Evolutionary conservation across 371 early-diverging fungal species (phyloP).

Genomic region (Dinochytrium kinnereticum): DNA sequence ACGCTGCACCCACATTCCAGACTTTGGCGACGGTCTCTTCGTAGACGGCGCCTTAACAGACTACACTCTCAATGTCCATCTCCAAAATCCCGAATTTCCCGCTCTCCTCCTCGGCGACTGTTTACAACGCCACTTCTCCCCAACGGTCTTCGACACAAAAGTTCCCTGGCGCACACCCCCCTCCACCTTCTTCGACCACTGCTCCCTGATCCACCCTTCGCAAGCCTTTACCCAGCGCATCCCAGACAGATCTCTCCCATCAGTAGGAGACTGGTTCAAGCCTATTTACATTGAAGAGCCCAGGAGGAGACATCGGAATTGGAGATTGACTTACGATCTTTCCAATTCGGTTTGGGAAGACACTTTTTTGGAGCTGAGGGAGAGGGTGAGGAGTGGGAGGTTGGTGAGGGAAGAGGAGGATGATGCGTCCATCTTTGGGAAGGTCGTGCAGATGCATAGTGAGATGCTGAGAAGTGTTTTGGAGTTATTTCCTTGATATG

Average conservation of each 20-base stretch:
- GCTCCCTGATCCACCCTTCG: conserved; percentile 27
- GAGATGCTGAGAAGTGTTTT: background rate
- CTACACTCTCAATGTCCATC: conserved; percentile 36
- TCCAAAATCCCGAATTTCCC: conserved; percentile 15
- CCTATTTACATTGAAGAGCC: conserved; percentile 35
- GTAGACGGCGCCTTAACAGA: conserved; percentile 43
- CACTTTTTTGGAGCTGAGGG: background rate
- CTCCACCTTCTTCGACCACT: conserved; percentile 22
- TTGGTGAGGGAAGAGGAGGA: background rate
- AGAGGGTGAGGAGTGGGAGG: background rate
- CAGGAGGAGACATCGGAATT: conserved; percentile 25
- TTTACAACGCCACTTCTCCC: conserved; percentile 19
- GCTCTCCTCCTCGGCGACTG: conserved; percentile 34
- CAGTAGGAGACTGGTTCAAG: conserved; percentile 42
- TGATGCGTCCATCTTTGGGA: background rate
- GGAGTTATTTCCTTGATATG: conserved; percentile 10
- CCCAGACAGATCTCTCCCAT: conserved; percentile 36
- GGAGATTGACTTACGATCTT: conserved; percentile 16
- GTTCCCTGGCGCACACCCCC: conserved; percentile 40
- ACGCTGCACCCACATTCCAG: conserved; percentile 38
- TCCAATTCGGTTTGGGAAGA: background rate
- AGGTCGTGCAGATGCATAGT: background rate
- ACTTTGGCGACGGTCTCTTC: conserved; percentile 35
- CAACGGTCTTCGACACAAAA: conserved; percentile 36
- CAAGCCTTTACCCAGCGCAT: conserved; percentile 17